Evolutionary conservation across 306 rosid species (phyloP).

Genomic region (Calophaca sinica): DNA sequence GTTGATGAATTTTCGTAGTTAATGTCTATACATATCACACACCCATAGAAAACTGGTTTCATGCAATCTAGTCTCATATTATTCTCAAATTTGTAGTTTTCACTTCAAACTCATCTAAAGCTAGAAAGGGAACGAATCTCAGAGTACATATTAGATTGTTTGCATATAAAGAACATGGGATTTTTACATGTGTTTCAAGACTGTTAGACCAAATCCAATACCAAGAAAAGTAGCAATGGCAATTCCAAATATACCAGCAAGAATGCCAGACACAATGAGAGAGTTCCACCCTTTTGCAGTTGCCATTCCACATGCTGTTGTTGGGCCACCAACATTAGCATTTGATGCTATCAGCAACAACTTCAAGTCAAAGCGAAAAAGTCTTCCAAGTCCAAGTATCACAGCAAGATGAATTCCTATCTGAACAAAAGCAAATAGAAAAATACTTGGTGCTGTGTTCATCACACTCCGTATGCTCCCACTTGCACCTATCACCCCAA

Average conservation of each 20-base stretch:
- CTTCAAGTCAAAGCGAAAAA: conserved; percentile 61
- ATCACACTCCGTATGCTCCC: conserved; percentile 74
- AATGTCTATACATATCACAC: background rate
- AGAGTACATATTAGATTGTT: background rate
- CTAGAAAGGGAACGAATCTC: background rate
- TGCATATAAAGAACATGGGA: background rate
- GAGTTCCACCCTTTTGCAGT: conserved; percentile 76
- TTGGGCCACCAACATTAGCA: conserved; percentile 78
- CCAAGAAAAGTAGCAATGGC: conserved; percentile 80
- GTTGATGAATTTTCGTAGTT: background rate
- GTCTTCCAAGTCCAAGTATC: conserved; percentile 66
- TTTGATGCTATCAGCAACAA: conserved; percentile 53
- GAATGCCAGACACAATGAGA: conserved; percentile 76
- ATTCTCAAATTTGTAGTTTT: background rate
- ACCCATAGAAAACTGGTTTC: background rate
- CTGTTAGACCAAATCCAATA: conserved; percentile 61
- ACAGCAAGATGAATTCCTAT: conserved; percentile 61
- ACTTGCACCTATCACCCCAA: conserved; percentile 73
- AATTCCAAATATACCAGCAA: conserved; percentile 78
- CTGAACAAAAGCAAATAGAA: conserved; percentile 66
- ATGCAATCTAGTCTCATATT: conserved; percentile 2
- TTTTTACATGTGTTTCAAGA: conserved; percentile 58
- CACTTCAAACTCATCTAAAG: background rate
- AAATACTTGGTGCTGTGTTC: conserved; percentile 66
- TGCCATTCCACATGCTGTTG: conserved; percentile 81